Evolutionary conservation across 768 basidiomycete genomes (phyloP).

Genomic region (Roridomyces roridus): DNA sequence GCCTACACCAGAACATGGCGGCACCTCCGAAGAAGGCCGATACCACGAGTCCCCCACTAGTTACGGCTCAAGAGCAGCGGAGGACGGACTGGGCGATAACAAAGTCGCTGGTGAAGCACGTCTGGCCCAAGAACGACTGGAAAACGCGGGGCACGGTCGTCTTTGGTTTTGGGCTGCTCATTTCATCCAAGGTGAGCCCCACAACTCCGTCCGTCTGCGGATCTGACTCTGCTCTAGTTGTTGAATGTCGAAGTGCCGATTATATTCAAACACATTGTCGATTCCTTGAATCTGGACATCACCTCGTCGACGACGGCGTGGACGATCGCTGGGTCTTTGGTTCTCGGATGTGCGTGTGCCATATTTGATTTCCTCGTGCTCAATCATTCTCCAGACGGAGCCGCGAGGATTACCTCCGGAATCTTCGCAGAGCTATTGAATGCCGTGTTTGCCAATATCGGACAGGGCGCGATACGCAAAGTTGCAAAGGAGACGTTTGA

Average conservation of each 20-base stretch:
- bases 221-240: slow-evolving; percentile 52
- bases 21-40: slow-evolving; percentile 7
- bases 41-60: neutral
- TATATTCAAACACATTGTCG: slow-evolving; percentile 91
- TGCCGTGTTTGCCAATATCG: slow-evolving; percentile 94
- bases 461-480: slow-evolving; percentile 92
- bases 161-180: slow-evolving; percentile 78
- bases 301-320: slow-evolving; percentile 80
- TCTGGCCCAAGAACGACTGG: slow-evolving; percentile 92
- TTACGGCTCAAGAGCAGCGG: slow-evolving; percentile 51
- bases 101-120: slow-evolving; percentile 80
- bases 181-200: slow-evolving; percentile 82
- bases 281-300: slow-evolving; percentile 86
- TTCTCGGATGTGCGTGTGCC: slow-evolving; percentile 82
- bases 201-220: slow-evolving; percentile 1
- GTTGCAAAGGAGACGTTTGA: slow-evolving; percentile 96
- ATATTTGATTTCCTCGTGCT: slow-evolving; percentile 8
- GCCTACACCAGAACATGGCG: slow-evolving; percentile 16
- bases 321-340: slow-evolving; percentile 88
- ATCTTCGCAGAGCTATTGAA: slow-evolving; percentile 93
- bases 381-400: slow-evolving; percentile 68
- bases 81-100: slow-evolving; percentile 88
- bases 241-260: slow-evolving; percentile 98
- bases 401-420: slow-evolving; percentile 87
- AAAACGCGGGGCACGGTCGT: slow-evolving; percentile 82